Evolutionary conservation across 768 basidiomycete genomes (phyloP).

Genomic region (Psilocybe subaeruginosa): DNA sequence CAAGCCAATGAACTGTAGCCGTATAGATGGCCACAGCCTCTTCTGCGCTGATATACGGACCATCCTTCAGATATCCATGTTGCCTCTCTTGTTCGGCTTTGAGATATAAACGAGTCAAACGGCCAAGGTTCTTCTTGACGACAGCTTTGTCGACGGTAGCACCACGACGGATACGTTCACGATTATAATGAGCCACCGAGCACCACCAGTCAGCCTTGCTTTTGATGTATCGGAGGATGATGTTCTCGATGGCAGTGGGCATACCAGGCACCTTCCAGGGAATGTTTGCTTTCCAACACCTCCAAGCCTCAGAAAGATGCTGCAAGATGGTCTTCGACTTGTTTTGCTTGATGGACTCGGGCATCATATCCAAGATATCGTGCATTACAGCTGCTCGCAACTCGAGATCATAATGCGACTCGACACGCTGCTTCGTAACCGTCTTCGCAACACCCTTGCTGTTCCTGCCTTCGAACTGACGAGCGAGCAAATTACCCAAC

Average conservation of each 20-base stretch:
- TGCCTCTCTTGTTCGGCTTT: constrained; percentile 99
- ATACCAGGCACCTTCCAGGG: constrained; percentile 99
- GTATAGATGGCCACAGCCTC: constrained; percentile 99
- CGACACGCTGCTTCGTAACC: constrained; percentile 98
- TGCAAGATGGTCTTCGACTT: constrained; percentile 99
- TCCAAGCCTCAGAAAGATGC: constrained; percentile 97
- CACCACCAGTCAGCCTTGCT: constrained; percentile 99
- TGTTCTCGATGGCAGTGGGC: constrained; percentile 99
- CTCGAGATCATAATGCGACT: constrained; percentile 98
- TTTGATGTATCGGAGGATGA: constrained; percentile 98
- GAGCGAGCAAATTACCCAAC: constrained; percentile 96
- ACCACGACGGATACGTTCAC: constrained; percentile 94
- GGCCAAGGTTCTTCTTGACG: constrained; percentile 98
- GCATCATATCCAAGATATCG: constrained; percentile 99
- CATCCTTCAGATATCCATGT: constrained; percentile 98
- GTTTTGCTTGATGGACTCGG: constrained; percentile 98
- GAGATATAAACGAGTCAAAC: constrained; percentile 95
- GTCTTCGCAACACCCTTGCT: constrained; percentile 97
- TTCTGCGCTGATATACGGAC: constrained; percentile 98
- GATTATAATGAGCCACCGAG: constrained; percentile 98
- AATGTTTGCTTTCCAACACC: constrained; percentile 97
- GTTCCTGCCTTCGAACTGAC: constrained; percentile 98
- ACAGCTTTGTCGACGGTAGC: constrained; percentile 99
- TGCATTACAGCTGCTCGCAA: constrained; percentile 99
- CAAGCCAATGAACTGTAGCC: constrained; percentile 98